phyloP scores from a whole-genome alignment of 768 basidiomycete species.

The Paxillus ammoniavirescens region DNA sequence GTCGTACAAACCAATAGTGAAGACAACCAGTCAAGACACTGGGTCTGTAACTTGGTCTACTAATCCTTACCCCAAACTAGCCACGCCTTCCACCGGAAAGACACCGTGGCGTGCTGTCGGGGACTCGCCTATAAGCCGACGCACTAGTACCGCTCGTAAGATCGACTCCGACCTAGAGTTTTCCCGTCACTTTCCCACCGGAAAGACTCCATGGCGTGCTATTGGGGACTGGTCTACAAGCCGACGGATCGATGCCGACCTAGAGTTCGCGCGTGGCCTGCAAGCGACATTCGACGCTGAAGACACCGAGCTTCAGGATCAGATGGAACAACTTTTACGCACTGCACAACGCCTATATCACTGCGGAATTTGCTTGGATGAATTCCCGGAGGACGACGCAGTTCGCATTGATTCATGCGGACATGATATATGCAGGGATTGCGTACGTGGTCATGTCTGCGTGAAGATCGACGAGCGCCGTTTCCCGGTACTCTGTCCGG shows the following conservation, averaged over 20 bases:
- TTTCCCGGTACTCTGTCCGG: constrained; percentile 61
- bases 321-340: constrained; percentile 30
- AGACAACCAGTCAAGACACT: neutral
- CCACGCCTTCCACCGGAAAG: neutral
- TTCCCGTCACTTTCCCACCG: constrained; percentile 23
- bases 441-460: constrained; percentile 42
- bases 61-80: neutral
- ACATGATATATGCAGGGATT: constrained; percentile 55
- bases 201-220: neutral
- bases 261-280: constrained; percentile 27
- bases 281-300: constrained; percentile 45
- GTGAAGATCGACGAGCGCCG: constrained; percentile 50
- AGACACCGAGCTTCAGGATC: constrained; percentile 31
- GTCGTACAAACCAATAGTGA: constrained; percentile 1
- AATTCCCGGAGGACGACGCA: constrained; percentile 40
- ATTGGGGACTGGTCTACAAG: neutral
- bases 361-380: constrained; percentile 59
- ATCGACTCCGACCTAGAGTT: constrained; percentile 13
- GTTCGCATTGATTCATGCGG: constrained; percentile 43
- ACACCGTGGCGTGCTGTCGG: neutral
- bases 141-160: neutral
- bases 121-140: neutral
- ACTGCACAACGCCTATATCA: constrained; percentile 39
- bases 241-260: constrained; percentile 4
- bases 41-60: neutral